Evolutionary conservation across 495 filamentous ascomycete species (phyloP), one percentile per base, ranked within the genome.

Genomic region (Pseudoneurospora amorphoporcata): DNA sequence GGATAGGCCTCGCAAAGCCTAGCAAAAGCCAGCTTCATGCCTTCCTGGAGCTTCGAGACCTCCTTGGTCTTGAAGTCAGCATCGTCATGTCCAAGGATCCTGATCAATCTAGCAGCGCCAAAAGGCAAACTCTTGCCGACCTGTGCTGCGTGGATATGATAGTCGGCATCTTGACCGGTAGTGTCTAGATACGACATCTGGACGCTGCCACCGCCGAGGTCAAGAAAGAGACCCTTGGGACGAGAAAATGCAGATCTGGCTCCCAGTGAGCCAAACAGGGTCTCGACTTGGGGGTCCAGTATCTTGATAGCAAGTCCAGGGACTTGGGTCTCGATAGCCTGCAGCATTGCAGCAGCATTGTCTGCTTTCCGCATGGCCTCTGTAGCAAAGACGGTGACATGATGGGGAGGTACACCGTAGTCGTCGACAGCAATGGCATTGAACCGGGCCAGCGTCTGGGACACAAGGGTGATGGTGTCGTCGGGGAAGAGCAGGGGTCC

Each of bases 131-230:
- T 85, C 72, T 84, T 75, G 68, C 87, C 81, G 35, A 82, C 75
- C 12, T 79, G 79, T 8, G 86, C 87, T 14, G 86, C 86, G n/a
- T 79, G 73, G 23, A 84, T 74, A 70, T 84, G 85, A 72, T 86
- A 86, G 23, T 72, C 74, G 5, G 75, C 5, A 8, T 82, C 74
- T 85, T 88, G 17, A 87, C 83, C 75, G 86, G 89, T 12, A 1
- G 90, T 88, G 68, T 90, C 83, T 77, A 97, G 86, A 87, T 93
- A 97, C 8, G 92, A 93, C 83, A 97, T 89, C 82, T 98, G 94
- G 70, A 93, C 92, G 75, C 93, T 96, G 1, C 94, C 94, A 3
- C 94, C 94, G 3, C 94, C 94, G 0, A 98, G 86, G 78, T 98
- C 94, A 81, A 98, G 91, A 29, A 95, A 91, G 29, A 98, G 81